Evolutionary conservation across 2,329 filamentous ascomycete genomes (phyloP), one percentile per base, ranked within the genome.

Genomic region (Exophiala dermatitidis): DNA sequence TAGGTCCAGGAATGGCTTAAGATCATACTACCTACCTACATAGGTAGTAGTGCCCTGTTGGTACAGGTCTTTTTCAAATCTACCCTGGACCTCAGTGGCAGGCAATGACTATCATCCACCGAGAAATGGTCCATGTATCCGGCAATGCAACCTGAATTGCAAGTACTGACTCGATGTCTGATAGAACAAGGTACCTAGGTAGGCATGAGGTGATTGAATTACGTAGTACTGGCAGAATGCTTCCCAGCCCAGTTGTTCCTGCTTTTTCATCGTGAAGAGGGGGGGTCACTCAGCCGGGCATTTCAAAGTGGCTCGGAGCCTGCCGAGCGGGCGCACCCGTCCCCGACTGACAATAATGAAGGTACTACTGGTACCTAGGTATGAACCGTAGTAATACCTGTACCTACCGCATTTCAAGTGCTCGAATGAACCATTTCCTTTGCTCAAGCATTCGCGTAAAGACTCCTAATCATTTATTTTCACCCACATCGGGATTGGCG

Each of bases 401-500:
- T 34, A 34, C 33, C 33, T 34, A 34, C 33, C 33, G 6, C 10
- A 34, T 34, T 10, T 34, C 33, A 10, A 34, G 6, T 38, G 19
- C 10, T 45, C 42, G 4, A 29, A 45, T 45, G 6, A n/a, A 45
- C n/a, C 42, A 7, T 32, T 32, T 45, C 36, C 51, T 57, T 53
- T 47, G 51, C 54, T 47, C 50, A 51, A 51, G 37, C 33, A 41
- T 57, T 53, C 53, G 47, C 44, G 50, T 57, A 53, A 55, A 57
- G 19, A 34, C 9, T 7, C 12, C 40, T 31, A 10, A n/a, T 8
- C 31, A 32, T 4, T n/a, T 12, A 6, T 4, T 45, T 28, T 28
- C 38, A 4, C 38, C 38, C 6, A 38, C 36, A n/a, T 38, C 4
- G 43, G 37, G 48, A 38, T 43, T 43, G 44, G 40, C 12, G 19